Evolutionary conservation across 441 rosid species (phyloP).

Genomic region (Adansonia grandidieri): DNA sequence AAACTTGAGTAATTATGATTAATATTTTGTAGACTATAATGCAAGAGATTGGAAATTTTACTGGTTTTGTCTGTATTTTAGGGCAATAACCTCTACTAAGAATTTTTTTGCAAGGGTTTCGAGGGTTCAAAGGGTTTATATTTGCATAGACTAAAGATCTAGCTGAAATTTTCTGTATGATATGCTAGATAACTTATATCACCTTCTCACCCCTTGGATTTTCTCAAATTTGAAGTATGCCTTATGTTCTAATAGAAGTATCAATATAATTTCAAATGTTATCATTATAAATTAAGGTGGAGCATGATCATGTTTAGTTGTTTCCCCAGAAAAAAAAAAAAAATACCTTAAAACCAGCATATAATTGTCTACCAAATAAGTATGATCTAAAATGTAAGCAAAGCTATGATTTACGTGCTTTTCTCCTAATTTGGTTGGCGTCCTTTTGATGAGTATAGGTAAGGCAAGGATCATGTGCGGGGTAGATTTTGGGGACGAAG

Average conservation of each 20-base stretch:
- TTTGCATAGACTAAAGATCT: too few species aligned
- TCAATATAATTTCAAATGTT: not conserved
- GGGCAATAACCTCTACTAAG: not conserved
- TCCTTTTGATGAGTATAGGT: too few species aligned
- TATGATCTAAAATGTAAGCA: not conserved
- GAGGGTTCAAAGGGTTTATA: not conserved
- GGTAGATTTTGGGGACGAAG: too few species aligned
- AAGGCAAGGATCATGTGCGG: too few species aligned
- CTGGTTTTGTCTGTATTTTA: not conserved
- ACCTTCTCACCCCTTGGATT: not conserved
- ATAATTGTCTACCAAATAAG: not conserved
- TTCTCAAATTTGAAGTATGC: not conserved
- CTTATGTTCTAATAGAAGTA: not conserved
- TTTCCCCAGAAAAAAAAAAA: not conserved
- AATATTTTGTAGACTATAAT: not conserved
- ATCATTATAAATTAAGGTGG: not conserved
- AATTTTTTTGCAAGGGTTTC: not conserved
- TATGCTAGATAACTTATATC: not conserved
- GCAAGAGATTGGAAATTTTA: not conserved
- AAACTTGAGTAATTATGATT: not conserved
- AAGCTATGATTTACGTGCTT: too few species aligned
- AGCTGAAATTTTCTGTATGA: too few species aligned
- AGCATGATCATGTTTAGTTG: not conserved
- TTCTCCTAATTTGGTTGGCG: too few species aligned
- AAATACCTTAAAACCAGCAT: not conserved